Conservation (phyloP, 2,329 filamentous ascomycete species). For the Claviceps sp. region DNA sequence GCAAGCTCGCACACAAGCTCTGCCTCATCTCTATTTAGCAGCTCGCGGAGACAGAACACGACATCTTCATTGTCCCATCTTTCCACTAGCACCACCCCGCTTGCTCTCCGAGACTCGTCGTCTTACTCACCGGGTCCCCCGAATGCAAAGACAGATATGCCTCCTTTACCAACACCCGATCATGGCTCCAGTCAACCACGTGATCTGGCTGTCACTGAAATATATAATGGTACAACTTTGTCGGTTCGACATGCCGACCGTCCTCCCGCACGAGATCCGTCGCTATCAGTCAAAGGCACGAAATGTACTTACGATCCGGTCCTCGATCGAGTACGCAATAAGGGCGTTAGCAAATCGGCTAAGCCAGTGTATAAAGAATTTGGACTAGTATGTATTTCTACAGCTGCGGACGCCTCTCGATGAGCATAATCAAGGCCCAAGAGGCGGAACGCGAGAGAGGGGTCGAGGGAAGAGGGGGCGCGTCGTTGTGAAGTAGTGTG, state of each 20-base stretch:
- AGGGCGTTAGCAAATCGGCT: constrained; percentile 39
- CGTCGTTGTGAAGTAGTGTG: constrained; percentile 36
- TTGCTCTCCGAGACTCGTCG: constrained; percentile 33
- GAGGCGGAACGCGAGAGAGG: not conserved
- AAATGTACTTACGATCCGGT: constrained; percentile 50
- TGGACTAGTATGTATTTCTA: constrained; percentile 49
- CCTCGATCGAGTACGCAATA: constrained; percentile 35
- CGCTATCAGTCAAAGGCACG: constrained; percentile 38
- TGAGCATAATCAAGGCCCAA: not conserved
- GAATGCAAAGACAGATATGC: constrained; percentile 40
- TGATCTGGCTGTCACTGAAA: constrained; percentile 11
- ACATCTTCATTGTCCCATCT: constrained; percentile 28
- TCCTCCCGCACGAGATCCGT: constrained; percentile 43
- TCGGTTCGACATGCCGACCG: constrained; percentile 25
- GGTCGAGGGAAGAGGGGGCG: constrained; percentile 29
- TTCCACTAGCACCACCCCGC: constrained; percentile 19
- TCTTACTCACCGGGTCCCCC: constrained; percentile 33
- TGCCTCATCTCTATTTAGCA: constrained; percentile 58
- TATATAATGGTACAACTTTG: constrained; percentile 21
- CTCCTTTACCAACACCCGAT: constrained; percentile 36
- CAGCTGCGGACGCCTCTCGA: constrained; percentile 19
- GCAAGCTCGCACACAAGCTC: constrained; percentile 60
- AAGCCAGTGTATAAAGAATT: constrained; percentile 52
- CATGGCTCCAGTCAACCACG: constrained; percentile 16
- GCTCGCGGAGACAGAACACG: constrained; percentile 27